A percentile compares a stretch with the other conserved stretches of the same genome.
Conservation (phyloP, 345 rosid genomes). For the Combretum micranthum region DNA sequence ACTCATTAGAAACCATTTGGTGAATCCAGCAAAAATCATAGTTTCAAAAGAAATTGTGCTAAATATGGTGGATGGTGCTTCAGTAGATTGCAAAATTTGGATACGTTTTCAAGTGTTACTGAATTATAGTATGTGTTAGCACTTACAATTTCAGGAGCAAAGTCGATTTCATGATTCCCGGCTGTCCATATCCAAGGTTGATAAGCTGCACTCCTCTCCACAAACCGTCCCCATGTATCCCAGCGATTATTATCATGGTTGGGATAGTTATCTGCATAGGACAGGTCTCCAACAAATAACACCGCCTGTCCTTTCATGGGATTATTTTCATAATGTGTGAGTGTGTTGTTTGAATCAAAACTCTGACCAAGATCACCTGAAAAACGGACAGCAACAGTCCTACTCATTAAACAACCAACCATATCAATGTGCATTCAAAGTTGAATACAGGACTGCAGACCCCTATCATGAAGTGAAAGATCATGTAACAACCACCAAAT, state of each 20-base stretch:
- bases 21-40: too few relatives aligned
- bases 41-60: too few relatives aligned
- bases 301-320: constrained; percentile 59
- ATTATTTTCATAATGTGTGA: constrained; percentile 69
- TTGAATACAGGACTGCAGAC: too few relatives aligned
- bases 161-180: constrained; percentile 86
- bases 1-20: too few relatives aligned
- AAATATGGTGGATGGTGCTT: too few relatives aligned
- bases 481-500: too few relatives aligned
- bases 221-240: constrained; percentile 92
- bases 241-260: constrained; percentile 68
- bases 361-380: constrained; percentile 94
- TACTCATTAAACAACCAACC: neutral
- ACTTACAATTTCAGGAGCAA: constrained; percentile 61
- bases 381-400: constrained; percentile 3
- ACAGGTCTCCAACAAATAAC: constrained; percentile 77
- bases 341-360: constrained; percentile 75
- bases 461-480: too few relatives aligned
- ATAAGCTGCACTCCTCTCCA: constrained; percentile 79
- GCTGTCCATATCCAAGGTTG: constrained; percentile 97
- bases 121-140: neutral
- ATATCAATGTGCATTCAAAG: neutral
- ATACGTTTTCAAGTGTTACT: too few relatives aligned
- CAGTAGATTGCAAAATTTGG: too few relatives aligned
- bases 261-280: constrained; percentile 75